These are phyloP conservation scores for Phyllachora maydis DNA, from an alignment of 2,329 filamentous ascomycete species.

Conservation along the genomic window DNA sequence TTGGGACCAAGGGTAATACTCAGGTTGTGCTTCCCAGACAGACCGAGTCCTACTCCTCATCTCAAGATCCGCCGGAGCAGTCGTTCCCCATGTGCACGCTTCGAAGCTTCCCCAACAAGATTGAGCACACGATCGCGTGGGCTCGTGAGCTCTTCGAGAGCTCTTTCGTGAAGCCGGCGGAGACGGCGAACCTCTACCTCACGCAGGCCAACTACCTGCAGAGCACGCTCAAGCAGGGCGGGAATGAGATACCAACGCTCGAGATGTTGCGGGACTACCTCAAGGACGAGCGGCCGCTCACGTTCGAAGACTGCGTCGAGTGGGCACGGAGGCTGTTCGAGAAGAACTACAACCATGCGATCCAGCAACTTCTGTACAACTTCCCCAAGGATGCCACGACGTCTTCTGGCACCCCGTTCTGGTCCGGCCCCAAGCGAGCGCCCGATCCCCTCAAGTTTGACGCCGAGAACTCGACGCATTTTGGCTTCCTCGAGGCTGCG, in stretches of 20 bases:
- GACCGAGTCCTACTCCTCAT: slow-evolving; percentile 89
- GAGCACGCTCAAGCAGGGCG: slow-evolving; percentile 72
- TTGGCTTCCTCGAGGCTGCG: slow-evolving; percentile 69
- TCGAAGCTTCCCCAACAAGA: slow-evolving; percentile 91
- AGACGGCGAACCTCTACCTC: slow-evolving; percentile 86
- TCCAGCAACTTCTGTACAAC: slow-evolving; percentile 87
- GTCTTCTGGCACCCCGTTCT: slow-evolving; percentile 78
- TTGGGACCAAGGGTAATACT: slow-evolving; percentile 98
- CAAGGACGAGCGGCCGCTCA: slow-evolving; percentile 76
- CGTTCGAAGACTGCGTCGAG: slow-evolving; percentile 87
- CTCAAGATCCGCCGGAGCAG: slow-evolving; percentile 93
- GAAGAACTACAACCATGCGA: slow-evolving; percentile 90
- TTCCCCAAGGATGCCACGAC: slow-evolving; percentile 90
- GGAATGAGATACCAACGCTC: slow-evolving; percentile 83
- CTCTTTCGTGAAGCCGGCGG: slow-evolving; percentile 80
- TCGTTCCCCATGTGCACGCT: slow-evolving; percentile 99
- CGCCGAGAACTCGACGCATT: slow-evolving; percentile 63
- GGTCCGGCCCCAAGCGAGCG: slow-evolving; percentile 95
- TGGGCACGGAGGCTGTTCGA: slow-evolving; percentile 93
- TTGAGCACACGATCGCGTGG: slow-evolving; percentile 98
- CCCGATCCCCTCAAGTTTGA: slow-evolving; percentile 86
- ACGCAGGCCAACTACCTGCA: slow-evolving; percentile 82
- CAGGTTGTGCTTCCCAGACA: slow-evolving; percentile 82
- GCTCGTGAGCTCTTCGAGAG: slow-evolving; percentile 88
- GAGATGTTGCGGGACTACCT: slow-evolving; percentile 81